phyloP scores from a whole-genome alignment of 306 rosid genomes.

The Trichosanthes truncata region DNA sequence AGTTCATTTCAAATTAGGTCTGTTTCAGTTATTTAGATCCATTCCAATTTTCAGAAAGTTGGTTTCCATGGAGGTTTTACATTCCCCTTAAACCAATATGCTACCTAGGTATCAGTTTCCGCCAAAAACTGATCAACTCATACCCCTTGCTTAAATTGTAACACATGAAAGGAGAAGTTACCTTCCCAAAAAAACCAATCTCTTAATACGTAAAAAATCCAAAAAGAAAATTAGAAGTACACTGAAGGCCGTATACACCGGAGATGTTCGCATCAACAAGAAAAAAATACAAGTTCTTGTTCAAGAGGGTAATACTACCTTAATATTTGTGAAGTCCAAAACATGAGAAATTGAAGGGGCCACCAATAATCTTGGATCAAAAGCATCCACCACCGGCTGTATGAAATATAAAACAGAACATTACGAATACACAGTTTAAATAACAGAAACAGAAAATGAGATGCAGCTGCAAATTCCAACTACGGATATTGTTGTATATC shows the following conservation, averaged over 20 bases:
- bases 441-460: not conserved
- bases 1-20: not conserved
- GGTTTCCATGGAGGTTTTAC: not conserved
- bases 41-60: not conserved
- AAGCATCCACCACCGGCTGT: conserved; percentile 99
- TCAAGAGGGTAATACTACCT: conserved; percentile 28
- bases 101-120: not conserved
- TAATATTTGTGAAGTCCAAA: conserved; percentile 65
- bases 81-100: not conserved
- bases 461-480: not conserved
- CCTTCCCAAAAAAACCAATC: not conserved
- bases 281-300: not conserved
- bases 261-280: not conserved
- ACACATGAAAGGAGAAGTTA: not conserved
- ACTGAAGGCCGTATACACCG: not conserved
- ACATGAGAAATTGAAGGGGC: conserved; percentile 77
- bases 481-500: not conserved
- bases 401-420: conserved; percentile 11
- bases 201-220: not conserved
- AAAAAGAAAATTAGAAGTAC: not conserved
- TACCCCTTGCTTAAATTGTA: not conserved
- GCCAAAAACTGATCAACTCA: not conserved
- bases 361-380: conserved; percentile 85
- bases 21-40: not conserved
- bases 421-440: not conserved